A percentile compares a stretch with the other conserved stretches of the same genome.
phyloP scores from a whole-genome alignment of 2,329 filamentous ascomycete genomes.

The Alternaria longipes region DNA sequence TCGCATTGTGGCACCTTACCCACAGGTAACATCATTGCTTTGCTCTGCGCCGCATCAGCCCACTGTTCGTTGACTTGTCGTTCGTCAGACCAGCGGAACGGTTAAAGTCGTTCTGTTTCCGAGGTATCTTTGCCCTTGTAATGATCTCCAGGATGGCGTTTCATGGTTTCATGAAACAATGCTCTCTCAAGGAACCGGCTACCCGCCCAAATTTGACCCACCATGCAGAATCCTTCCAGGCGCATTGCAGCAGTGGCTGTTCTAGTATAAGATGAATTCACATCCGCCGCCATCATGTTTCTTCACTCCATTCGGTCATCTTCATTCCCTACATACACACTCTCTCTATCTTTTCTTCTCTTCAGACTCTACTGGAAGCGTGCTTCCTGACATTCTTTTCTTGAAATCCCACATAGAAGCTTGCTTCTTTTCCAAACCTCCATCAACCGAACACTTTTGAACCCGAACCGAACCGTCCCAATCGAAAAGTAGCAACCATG shows the following conservation, averaged over 20 bases:
- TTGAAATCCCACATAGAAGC: slow-evolving; percentile 22
- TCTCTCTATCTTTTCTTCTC: slow-evolving; percentile 12
- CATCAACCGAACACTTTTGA: slow-evolving; percentile 1
- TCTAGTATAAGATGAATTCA: slow-evolving; percentile 9
- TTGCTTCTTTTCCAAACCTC: slow-evolving; percentile 15
- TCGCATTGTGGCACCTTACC: background rate
- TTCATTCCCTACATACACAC: slow-evolving; percentile 14
- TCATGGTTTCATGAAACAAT: slow-evolving; percentile 31
- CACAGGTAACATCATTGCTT: background rate
- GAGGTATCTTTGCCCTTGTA: slow-evolving; percentile 9
- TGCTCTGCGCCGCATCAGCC: slow-evolving; percentile 1
- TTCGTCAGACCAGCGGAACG: background rate
- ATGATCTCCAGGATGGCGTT: slow-evolving; percentile 39
- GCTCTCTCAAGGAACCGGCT: slow-evolving; percentile 1
- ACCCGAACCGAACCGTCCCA: background rate
- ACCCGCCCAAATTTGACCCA: slow-evolving; percentile 9
- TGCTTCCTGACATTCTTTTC: slow-evolving; percentile 36
- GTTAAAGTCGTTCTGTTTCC: slow-evolving; percentile 2
- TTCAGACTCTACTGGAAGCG: slow-evolving; percentile 24
- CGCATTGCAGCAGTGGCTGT: background rate
- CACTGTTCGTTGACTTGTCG: background rate
- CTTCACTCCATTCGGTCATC: slow-evolving; percentile 15
- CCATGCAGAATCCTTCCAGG: background rate
- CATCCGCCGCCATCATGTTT: background rate
- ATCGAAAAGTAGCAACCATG: slow-evolving; percentile 24